phyloP scores from a whole-genome alignment of 345 rosid genomes.

The Acer campestre region DNA sequence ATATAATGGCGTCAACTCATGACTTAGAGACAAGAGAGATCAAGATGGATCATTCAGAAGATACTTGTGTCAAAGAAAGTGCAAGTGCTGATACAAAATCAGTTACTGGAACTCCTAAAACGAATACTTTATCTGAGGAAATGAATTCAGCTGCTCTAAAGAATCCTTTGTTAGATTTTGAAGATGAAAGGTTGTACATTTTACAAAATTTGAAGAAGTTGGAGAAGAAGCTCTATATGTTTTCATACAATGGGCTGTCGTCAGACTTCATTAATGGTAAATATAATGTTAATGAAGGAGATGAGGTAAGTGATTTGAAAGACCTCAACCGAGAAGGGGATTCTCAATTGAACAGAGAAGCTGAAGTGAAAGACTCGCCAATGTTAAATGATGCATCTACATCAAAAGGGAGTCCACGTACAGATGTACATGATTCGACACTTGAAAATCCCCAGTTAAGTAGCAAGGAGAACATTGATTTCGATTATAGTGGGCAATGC shows the following conservation, averaged over 20 bases:
- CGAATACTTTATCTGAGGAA: slow-evolving; percentile 10
- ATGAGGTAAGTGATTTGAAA: background rate
- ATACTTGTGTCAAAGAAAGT: slow-evolving; percentile 16
- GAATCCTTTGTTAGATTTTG: slow-evolving; percentile 38
- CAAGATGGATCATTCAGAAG: slow-evolving; percentile 26
- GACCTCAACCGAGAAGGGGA: slow-evolving; percentile 18
- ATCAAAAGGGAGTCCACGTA: slow-evolving; percentile 15
- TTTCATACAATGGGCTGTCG: slow-evolving; percentile 28
- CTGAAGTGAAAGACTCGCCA: slow-evolving; percentile 16
- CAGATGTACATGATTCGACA: slow-evolving; percentile 17
- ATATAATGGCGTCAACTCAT: slow-evolving; percentile 7
- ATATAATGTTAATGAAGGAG: slow-evolving; percentile 23
- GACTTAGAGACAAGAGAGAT: slow-evolving; percentile 22
- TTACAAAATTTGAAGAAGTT: slow-evolving; percentile 44
- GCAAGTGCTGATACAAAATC: background rate
- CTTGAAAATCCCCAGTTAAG: background rate
- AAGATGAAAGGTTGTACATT: slow-evolving; percentile 55
- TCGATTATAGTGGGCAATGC: background rate
- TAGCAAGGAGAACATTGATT: slow-evolving; percentile 14
- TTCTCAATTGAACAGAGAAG: slow-evolving; percentile 13
- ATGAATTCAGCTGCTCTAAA: slow-evolving; percentile 8
- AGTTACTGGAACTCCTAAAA: slow-evolving; percentile 6
- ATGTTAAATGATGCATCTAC: slow-evolving; percentile 27
- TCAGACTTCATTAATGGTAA: slow-evolving; percentile 18
- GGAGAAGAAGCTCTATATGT: slow-evolving; percentile 41